phyloP scores from a whole-genome alignment of 768 basidiomycete species.

The Cystofilobasidium capitatum region DNA sequence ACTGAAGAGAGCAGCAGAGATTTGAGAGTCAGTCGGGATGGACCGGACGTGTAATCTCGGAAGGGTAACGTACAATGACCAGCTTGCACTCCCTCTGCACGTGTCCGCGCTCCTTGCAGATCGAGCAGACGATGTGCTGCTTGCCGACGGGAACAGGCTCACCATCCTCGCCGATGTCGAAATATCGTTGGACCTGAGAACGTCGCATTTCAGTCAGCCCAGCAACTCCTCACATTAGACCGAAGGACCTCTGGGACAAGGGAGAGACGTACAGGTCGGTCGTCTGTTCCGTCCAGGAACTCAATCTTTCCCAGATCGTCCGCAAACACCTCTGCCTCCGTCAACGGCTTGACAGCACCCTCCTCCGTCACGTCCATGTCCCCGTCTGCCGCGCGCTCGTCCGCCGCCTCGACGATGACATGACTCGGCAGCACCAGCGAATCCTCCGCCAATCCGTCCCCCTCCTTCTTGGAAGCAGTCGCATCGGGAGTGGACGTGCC shows the following conservation, averaged over 20 bases:
- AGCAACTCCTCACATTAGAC: not conserved
- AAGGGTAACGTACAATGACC: slow-evolving; percentile 17
- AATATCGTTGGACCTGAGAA: slow-evolving; percentile 16
- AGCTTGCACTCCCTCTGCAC: slow-evolving; percentile 19
- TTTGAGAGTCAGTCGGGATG: not conserved
- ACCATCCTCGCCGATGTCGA: slow-evolving; percentile 8
- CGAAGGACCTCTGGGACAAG: not conserved
- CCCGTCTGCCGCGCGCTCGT: not conserved
- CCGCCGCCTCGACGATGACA: slow-evolving; percentile 19
- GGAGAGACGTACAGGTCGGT: slow-evolving; percentile 13
- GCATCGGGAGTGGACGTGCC: not conserved
- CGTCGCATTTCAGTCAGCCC: not conserved
- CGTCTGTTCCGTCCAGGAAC: slow-evolving; percentile 25
- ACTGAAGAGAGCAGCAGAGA: not conserved
- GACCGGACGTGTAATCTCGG: not conserved
- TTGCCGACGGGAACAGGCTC: slow-evolving; percentile 8
- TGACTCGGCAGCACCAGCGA: slow-evolving; percentile 17
- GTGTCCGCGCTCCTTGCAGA: slow-evolving; percentile 26
- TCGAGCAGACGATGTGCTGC: slow-evolving; percentile 22
- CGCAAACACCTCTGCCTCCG: slow-evolving; percentile 26
- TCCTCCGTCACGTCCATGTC: not conserved
- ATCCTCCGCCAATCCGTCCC: not conserved
- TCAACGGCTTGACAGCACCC: slow-evolving; percentile 5
- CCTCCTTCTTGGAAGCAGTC: not conserved
- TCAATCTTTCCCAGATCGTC: slow-evolving; percentile 25